These are phyloP conservation scores for Trichoderma sp. DNA, from an alignment of 2,329 filamentous ascomycete species.

Conservation along the genomic window DNA sequence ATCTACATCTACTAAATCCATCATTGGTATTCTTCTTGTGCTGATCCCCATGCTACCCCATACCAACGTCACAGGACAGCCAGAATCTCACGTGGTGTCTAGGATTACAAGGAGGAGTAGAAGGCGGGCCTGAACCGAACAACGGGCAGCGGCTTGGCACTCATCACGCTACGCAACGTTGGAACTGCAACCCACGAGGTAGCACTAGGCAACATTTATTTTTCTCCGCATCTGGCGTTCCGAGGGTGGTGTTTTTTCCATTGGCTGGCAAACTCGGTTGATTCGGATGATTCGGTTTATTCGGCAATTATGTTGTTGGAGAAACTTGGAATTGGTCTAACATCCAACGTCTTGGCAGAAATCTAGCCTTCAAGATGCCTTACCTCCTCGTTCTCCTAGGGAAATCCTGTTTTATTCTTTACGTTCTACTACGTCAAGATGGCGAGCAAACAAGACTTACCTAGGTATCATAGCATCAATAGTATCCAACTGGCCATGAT, in stretches of 20 bases:
- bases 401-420: not conserved
- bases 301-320: not conserved
- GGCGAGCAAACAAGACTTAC: not conserved
- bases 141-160: not conserved
- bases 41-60: not conserved
- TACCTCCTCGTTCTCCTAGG: not conserved
- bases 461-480: not conserved
- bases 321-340: not conserved
- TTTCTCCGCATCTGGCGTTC: not conserved
- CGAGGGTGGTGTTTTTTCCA: not conserved
- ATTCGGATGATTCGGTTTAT: not conserved
- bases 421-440: not conserved
- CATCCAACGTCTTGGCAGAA: not conserved
- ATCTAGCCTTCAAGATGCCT: not conserved
- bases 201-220: not conserved
- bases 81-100: not conserved
- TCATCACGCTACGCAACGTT: slow-evolving; percentile 34
- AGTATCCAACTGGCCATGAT: not conserved
- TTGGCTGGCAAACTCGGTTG: not conserved
- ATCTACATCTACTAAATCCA: not conserved
- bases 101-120: not conserved
- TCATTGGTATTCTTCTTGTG: not conserved
- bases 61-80: not conserved
- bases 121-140: not conserved
- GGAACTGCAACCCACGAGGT: not conserved